Base-by-base conservation (phyloP, 2,329 filamentous ascomycete genomes). In the Cercospora citrullina region DNA sequence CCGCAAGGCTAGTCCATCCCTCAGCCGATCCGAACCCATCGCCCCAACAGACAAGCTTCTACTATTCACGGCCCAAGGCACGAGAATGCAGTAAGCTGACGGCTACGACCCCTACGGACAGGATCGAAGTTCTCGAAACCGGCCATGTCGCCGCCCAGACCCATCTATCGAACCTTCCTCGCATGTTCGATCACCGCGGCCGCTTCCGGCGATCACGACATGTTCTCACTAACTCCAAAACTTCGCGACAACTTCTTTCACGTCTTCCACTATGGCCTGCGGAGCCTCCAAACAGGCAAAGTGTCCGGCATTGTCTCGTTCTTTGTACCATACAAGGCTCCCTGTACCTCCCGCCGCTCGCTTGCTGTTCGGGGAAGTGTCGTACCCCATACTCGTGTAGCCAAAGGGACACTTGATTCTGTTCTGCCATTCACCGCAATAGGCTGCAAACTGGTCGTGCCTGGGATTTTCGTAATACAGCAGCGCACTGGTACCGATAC, bases 381-480 rank as follows among this genome's bases (percentile, higher is more conserved):
- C 79, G 59, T 72, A 81, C 21, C 73, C 77, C 62, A 79, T 80
- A 33, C 75, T 78, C 12, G 76, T 79, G 58, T 80, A 79, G 1
- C 79, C 79, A 62, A 80, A 75, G 5, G 79, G 79, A 28, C 77
- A 74, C 23, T 74, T 77, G 51, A 81, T 80, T 9, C 73, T 64
- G 51, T 81, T 81, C 67, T 79, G 76, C n/a, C 72, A 70, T 66
- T 75, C 71, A 39, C 75, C 74, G 60, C 78, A 77, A 62, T 78
- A 80, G 21, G 75, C 74, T 1, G 78, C 78, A 65, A 80, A 81
- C 33, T 77, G 74, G 60, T 80, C 77, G 64, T 81, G 79, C 10
- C 77, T 71, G 1, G 78, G 75, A 58, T 81, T 81, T 59, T 80
- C 77, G 69, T 79, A 81, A 67, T 81, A 81, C 63, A 75, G 76